Evolutionary conservation across 331 rosid species (phyloP).

Genomic region (Arachis monticola): DNA sequence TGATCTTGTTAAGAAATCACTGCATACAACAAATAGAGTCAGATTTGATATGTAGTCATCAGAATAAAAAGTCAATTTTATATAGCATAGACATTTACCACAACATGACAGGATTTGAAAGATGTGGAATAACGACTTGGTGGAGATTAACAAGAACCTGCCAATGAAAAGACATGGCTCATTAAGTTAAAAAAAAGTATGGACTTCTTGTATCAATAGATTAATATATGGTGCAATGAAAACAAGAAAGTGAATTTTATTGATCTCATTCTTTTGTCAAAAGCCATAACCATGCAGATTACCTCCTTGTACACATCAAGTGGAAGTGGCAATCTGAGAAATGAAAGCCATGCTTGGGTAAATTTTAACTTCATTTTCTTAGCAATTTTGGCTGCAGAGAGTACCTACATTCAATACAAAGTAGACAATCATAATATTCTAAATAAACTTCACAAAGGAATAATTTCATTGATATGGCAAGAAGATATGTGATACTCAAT

Average conservation of each 20-base stretch:
- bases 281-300: slow-evolving; percentile 37
- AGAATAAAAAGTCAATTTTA: slow-evolving; percentile 22
- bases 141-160: slow-evolving; percentile 91
- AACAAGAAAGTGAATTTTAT: neutral
- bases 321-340: slow-evolving; percentile 86
- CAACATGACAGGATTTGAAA: slow-evolving; percentile 78
- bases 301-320: slow-evolving; percentile 93
- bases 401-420: slow-evolving; percentile 52
- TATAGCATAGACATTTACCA: slow-evolving; percentile 56
- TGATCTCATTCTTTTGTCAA: slow-evolving; percentile 5
- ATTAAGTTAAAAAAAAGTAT: slow-evolving; percentile 6
- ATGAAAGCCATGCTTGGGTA: slow-evolving; percentile 83
- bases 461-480: neutral
- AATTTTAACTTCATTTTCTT: slow-evolving; percentile 84
- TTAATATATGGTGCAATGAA: neutral
- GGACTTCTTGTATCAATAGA: neutral
- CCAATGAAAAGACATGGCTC: slow-evolving; percentile 29
- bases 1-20: slow-evolving; percentile 90
- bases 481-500: slow-evolving; percentile 8
- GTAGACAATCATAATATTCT: slow-evolving; percentile 19
- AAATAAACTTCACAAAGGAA: neutral
- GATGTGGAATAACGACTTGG: slow-evolving; percentile 77
- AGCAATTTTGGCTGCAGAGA: slow-evolving; percentile 57
- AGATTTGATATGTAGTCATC: slow-evolving; percentile 31
- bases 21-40: slow-evolving; percentile 51